Evolutionary conservation across 106 monocot genomes (phyloP).

Genomic region (Iris macrosiphon): DNA sequence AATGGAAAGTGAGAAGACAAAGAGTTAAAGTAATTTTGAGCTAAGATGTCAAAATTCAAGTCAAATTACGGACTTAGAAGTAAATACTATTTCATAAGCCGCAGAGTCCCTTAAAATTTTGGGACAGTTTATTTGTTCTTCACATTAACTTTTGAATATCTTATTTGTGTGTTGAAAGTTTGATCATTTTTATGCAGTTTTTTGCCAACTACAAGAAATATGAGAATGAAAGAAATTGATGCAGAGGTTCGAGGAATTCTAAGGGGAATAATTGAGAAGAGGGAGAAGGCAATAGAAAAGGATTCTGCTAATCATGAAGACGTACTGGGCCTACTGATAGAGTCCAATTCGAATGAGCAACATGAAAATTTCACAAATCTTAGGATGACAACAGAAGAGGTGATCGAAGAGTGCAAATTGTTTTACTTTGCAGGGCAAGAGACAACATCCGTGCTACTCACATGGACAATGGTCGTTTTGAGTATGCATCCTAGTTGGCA

Average conservation of each 20-base stretch:
- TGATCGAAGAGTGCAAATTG: constrained; percentile 45
- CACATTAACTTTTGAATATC: too few species aligned
- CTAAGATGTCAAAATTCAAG: too few species aligned
- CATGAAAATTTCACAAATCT: not conserved
- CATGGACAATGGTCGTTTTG: constrained; percentile 30
- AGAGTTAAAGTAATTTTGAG: too few species aligned
- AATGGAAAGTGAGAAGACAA: too few species aligned
- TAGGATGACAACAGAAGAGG: constrained; percentile 14
- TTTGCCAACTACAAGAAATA: constrained; percentile 16
- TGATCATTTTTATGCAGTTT: too few species aligned
- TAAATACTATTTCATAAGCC: too few species aligned
- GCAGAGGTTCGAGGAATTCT: not conserved
- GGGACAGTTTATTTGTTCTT: too few species aligned
- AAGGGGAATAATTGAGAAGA: not conserved
- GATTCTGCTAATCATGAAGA: constrained; percentile 12
- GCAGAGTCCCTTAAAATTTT: too few species aligned
- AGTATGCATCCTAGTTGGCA: constrained; percentile 39
- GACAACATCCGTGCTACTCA: constrained; percentile 28
- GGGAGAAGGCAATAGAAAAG: constrained; percentile 1
- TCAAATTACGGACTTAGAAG: too few species aligned
- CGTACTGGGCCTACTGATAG: constrained; percentile 21
- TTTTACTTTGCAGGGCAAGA: constrained; percentile 48
- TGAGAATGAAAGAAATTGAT: constrained; percentile 13
- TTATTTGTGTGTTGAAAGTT: too few species aligned
- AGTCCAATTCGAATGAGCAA: constrained; percentile 11